Conservation (phyloP, 768 basidiomycete species). For the Naganishia friedmannii region DNA sequence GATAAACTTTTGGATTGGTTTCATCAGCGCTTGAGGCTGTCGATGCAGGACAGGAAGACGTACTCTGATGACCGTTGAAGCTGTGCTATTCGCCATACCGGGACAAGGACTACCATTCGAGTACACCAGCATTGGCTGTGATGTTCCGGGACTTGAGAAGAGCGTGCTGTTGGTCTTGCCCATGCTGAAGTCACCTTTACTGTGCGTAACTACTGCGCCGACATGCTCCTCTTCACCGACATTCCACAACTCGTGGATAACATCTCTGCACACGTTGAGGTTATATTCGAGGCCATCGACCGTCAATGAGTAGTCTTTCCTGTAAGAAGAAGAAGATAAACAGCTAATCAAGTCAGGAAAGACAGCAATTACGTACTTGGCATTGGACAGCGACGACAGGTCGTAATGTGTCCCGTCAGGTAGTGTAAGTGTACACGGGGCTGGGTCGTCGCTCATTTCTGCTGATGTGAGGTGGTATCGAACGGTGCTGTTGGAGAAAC, state of each 20-base stretch:
- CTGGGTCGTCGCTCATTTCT: background rate
- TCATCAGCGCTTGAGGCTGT: background rate
- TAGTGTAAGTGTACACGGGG: conserved; percentile 45
- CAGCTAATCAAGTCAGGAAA: too few relatives aligned
- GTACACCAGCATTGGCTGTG: conserved; percentile 60
- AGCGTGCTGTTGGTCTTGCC: conserved; percentile 62
- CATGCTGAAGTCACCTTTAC: conserved; percentile 46
- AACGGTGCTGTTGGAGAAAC: background rate
- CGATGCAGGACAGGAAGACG: background rate
- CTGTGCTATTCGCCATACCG: conserved; percentile 16
- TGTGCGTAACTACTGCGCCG: conserved; percentile 41
- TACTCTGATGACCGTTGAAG: conserved; percentile 6
- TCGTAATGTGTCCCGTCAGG: conserved; percentile 49
- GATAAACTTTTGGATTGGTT: conserved; percentile 59
- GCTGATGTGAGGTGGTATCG: background rate
- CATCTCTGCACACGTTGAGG: conserved; percentile 47
- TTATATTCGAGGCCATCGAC: conserved; percentile 43
- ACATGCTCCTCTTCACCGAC: conserved; percentile 44
- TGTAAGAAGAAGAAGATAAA: background rate
- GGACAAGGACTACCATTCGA: conserved; percentile 65
- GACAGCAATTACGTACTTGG: conserved; percentile 33
- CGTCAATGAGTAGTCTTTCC: conserved; percentile 27
- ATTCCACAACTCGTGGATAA: conserved; percentile 46
- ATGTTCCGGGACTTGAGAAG: conserved; percentile 55
- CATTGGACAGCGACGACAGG: conserved; percentile 44